Evolutionary conservation across 768 basidiomycete genomes (phyloP).

Genomic region (Candolleomyces eurysporus): DNA sequence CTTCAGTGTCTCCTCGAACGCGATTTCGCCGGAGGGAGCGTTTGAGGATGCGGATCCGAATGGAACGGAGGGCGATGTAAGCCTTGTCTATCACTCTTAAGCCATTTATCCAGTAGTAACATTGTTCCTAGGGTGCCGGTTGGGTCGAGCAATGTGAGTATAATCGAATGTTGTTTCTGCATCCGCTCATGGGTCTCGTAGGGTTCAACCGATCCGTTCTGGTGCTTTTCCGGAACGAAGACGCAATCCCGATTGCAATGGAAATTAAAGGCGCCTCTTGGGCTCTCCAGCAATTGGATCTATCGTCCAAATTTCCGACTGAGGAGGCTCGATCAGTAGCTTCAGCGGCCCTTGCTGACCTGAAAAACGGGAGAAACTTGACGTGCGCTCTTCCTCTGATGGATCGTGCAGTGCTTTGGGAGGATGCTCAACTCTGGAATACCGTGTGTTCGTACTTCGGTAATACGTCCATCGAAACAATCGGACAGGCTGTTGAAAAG

Average conservation of each 20-base stretch:
- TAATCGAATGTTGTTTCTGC: background rate
- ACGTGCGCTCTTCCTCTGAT: no score
- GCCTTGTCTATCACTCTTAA: background rate
- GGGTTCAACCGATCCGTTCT: background rate
- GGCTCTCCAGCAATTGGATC: background rate
- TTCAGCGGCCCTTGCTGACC: background rate
- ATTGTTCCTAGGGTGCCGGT: background rate
- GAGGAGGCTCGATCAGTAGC: background rate
- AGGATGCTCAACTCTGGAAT: no score
- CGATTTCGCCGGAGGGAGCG: no score
- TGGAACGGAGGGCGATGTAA: no score
- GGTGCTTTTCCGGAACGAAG: background rate
- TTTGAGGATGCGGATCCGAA: no score
- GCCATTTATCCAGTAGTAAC: background rate
- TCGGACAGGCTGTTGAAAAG: background rate
- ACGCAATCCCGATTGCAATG: background rate
- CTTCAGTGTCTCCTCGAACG: no score
- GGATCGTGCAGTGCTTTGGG: no score
- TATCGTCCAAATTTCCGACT: background rate
- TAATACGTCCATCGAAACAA: background rate
- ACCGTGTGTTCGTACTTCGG: background rate
- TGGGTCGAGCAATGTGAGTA: background rate
- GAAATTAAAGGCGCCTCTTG: background rate
- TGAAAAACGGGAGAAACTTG: background rate
- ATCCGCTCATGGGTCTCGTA: background rate